These are phyloP conservation scores for Myotisia sp. DNA, from an alignment of 2,329 filamentous ascomycete species.

Conservation along the genomic window DNA sequence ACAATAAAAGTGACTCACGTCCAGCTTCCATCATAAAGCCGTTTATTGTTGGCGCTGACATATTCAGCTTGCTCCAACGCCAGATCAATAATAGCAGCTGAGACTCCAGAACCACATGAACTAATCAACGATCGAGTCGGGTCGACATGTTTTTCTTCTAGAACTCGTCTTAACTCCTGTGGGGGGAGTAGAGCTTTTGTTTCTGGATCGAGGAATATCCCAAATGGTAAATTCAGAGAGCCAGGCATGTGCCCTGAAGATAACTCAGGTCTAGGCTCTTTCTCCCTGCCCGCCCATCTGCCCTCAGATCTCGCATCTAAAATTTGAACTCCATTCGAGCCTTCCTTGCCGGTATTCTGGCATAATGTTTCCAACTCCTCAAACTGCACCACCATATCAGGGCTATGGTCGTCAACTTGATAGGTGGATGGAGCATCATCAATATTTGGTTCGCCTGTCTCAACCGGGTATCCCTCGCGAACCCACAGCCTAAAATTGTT, in stretches of 20 bases:
- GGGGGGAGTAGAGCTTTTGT: slow-evolving; percentile 66
- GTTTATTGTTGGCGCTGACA: slow-evolving; percentile 51
- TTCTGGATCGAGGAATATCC: slow-evolving; percentile 62
- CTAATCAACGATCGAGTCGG: slow-evolving; percentile 67
- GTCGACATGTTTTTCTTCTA: slow-evolving; percentile 67
- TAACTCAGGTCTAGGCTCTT: slow-evolving; percentile 74
- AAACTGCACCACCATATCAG: slow-evolving; percentile 58
- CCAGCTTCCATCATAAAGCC: slow-evolving; percentile 93
- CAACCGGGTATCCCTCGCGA: slow-evolving; percentile 64
- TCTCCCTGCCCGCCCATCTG: slow-evolving; percentile 67
- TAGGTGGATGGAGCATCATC: slow-evolving; percentile 31
- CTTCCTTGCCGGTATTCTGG: slow-evolving; percentile 64
- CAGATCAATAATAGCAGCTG: slow-evolving; percentile 78
- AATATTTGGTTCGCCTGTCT: slow-evolving; percentile 46
- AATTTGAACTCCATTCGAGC: slow-evolving; percentile 69
- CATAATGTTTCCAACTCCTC: slow-evolving; percentile 70
- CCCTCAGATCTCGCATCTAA: slow-evolving; percentile 71
- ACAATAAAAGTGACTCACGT: slow-evolving; percentile 62
- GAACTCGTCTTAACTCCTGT: slow-evolving; percentile 58
- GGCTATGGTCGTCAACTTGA: slow-evolving; percentile 42
- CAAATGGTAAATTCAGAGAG: slow-evolving; percentile 68
- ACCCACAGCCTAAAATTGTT: slow-evolving; percentile 97
- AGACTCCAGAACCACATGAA: slow-evolving; percentile 87
- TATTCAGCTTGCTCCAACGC: slow-evolving; percentile 67
- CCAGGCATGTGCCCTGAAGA: slow-evolving; percentile 86